Evolutionary conservation across 352 stramenopile genomes (phyloP), one percentile per base, ranked within the genome.

Genomic region (Elongisporangium anandrum): DNA sequence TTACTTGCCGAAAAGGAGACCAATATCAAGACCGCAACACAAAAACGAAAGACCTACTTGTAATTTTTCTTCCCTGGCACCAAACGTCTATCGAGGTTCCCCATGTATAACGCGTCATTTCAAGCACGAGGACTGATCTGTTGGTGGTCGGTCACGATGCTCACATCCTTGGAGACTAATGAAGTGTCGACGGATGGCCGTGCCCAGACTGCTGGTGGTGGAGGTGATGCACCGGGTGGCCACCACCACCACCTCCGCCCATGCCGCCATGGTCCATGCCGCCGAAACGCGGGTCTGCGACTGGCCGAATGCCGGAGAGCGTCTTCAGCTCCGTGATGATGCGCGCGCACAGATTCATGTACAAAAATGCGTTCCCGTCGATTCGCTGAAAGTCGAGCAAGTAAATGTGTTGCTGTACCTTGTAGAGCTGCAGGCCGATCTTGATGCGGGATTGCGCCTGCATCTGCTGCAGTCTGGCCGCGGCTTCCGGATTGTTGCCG

Each of bases 281-380:
- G 8, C 72, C 77, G 17, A 86, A 87, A 19, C 81, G 81, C 29
- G 70, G 66, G 52, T 88, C 81, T 0, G 73, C 68, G 4, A 85
- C 63, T 29, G 84, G 79, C 49, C 85, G 80, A 49, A 87, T 81
- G 19, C 81, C 83, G 6, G 81, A 92, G 12, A 99, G 81, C 19
- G 94, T 98, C 83, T 99, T 99, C 34, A 99, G 84, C 74, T 99
- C 96, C 26, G 96, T 99, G 69, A 99, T 99, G 67, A 99, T 99
- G 51, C 97, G 97, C 23, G 96, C 97, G 73, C 96, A 99, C 10
- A 99, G 77, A 59, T 97, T 98, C 97, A 99, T 99, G 79, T 99
- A 99, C 41, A 92, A 98, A 75, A 99, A 99, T 53, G 93, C 94
- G 76, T 99, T 98, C 29, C 97, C 97, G 52, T 97, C 88, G 49